Conservation (phyloP, 768 basidiomycete species). For the Kockovaella imperatae region DNA sequence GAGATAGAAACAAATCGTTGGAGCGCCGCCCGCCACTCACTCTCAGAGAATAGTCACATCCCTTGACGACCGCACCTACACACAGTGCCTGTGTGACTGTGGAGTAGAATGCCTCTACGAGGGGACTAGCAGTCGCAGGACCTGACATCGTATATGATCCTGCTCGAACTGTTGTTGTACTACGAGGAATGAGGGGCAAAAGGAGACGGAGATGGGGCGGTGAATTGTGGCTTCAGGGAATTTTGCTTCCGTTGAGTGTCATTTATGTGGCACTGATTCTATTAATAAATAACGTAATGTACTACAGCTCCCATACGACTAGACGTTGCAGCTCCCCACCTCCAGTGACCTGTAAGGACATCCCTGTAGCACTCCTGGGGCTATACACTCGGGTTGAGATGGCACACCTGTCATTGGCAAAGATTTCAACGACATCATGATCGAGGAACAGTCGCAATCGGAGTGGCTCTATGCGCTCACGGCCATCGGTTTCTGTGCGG, state of each 20-base stretch:
- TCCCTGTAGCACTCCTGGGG: background rate
- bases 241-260: too few relatives aligned
- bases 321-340: background rate
- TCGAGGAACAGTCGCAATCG: background rate
- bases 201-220: too few relatives aligned
- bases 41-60: background rate
- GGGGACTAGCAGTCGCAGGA: too few relatives aligned
- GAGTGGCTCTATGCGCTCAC: background rate
- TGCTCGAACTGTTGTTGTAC: too few relatives aligned
- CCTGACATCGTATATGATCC: too few relatives aligned
- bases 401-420: constrained; percentile 2
- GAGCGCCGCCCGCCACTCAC: background rate
- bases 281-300: too few relatives aligned
- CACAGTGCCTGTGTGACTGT: background rate
- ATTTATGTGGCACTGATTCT: too few relatives aligned
- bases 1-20: too few relatives aligned
- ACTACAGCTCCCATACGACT: background rate
- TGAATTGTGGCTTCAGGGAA: too few relatives aligned
- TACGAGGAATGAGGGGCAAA: too few relatives aligned
- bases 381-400: background rate
- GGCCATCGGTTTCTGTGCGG: background rate
- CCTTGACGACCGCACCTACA: background rate
- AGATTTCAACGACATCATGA: constrained; percentile 3
- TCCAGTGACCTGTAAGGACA: background rate
- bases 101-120: background rate